Percentiles rank a stretch among this genome's conserved stretches.
Evolutionary conservation across 192 early-diverging fungal species (phyloP).

Genomic region (Coemansia sp.): DNA sequence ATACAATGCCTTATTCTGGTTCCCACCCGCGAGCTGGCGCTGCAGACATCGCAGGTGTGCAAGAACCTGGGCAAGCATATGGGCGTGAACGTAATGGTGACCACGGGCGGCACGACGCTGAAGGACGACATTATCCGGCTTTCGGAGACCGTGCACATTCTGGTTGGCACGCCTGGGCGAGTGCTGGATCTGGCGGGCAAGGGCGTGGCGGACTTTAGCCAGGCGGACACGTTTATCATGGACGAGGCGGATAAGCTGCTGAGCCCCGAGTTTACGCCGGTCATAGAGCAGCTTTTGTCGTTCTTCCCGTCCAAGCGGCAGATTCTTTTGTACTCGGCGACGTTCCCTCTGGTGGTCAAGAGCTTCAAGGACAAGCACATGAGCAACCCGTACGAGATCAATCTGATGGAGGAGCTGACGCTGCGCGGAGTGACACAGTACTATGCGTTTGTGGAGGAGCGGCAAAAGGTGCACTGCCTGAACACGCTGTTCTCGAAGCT

Average conservation of each 20-base stretch:
- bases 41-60: conserved; percentile 99
- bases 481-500: conserved; percentile 96
- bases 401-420: conserved; percentile 99
- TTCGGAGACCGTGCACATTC: conserved; percentile 88
- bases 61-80: conserved; percentile 97
- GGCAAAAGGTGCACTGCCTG: conserved; percentile 94
- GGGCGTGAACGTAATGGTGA: conserved; percentile 97
- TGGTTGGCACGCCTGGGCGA: conserved; percentile 97
- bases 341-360: conserved; percentile 98
- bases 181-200: conserved; percentile 96
- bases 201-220: conserved; percentile 86
- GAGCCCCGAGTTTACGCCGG: conserved; percentile 97
- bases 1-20: conserved; percentile 94
- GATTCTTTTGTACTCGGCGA: conserved; percentile 95
- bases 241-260: conserved; percentile 99
- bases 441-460: conserved; percentile 98
- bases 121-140: conserved; percentile 99
- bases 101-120: conserved; percentile 95
- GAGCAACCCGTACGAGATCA: conserved; percentile 97
- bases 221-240: conserved; percentile 93
- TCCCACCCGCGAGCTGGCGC: conserved; percentile 95
- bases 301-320: conserved; percentile 88
- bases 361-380: conserved; percentile 97
- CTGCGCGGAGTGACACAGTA: conserved; percentile 98
- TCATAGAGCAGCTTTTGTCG: conserved; percentile 94